Evolutionary conservation across 257 asterid genomes (phyloP).

Genomic region (Gynochthodes officinalis): DNA sequence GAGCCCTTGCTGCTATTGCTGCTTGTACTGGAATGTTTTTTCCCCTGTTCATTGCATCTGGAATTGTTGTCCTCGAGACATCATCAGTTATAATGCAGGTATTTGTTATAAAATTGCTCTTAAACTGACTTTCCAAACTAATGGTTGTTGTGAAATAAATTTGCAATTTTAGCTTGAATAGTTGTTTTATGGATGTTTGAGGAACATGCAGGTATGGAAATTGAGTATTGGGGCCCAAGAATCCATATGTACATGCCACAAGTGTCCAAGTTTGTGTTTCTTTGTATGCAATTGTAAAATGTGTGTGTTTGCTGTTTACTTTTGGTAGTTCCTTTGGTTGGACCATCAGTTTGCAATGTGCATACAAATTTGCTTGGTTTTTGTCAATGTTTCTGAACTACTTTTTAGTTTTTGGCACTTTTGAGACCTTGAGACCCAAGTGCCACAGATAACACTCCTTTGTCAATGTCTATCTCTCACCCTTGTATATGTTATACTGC

Average conservation of each 20-base stretch:
- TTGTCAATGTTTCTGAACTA: neutral
- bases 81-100: slow-evolving; percentile 68
- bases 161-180: neutral
- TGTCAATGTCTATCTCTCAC: neutral
- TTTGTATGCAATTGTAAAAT: neutral
- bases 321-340: neutral
- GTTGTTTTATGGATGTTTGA: neutral
- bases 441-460: neutral
- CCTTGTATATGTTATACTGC: neutral
- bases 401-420: neutral
- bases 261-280: neutral
- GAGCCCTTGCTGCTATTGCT: slow-evolving; percentile 98
- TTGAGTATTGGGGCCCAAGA: neutral
- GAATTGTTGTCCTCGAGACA: slow-evolving; percentile 58
- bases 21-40: slow-evolving; percentile 92
- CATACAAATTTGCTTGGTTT: neutral
- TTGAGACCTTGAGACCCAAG: neutral
- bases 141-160: neutral
- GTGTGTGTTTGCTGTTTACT: neutral
- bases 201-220: neutral
- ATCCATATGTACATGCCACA: neutral
- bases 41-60: slow-evolving; percentile 79
- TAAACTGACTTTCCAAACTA: too few relatives aligned
- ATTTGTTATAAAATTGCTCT: neutral
- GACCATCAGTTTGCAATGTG: neutral